Conservation (phyloP, 2,329 filamentous ascomycete genomes). For the Colletotrichum plurivorum region DNA sequence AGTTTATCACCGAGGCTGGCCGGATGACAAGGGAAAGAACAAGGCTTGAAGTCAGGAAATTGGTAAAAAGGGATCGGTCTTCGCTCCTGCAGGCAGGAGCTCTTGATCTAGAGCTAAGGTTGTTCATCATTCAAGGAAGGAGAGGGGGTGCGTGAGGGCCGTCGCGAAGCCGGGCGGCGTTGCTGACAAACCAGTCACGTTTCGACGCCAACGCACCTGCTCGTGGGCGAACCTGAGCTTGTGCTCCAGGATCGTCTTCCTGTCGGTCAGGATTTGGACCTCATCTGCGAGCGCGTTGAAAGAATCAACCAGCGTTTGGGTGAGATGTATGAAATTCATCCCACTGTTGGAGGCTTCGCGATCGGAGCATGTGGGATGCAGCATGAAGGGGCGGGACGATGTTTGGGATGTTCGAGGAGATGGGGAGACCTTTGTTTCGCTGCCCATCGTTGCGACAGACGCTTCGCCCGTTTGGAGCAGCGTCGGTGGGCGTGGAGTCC, state of each 20-base stretch:
- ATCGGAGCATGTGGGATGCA: slow-evolving; percentile 37
- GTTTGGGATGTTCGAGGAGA: slow-evolving; percentile 34
- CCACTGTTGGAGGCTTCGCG: slow-evolving; percentile 46
- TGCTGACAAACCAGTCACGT: slow-evolving; percentile 40
- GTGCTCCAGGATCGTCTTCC: slow-evolving; percentile 76
- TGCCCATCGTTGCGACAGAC: slow-evolving; percentile 34
- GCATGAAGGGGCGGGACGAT: slow-evolving; percentile 34
- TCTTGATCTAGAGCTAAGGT: slow-evolving; percentile 89
- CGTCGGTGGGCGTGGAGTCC: slow-evolving; percentile 31
- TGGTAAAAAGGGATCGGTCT: slow-evolving; percentile 72
- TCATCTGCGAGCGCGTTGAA: slow-evolving; percentile 76
- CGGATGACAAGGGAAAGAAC: slow-evolving; percentile 30
- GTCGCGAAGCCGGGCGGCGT: slow-evolving; percentile 24
- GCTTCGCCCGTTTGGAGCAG: slow-evolving; percentile 21
- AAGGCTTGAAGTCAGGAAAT: slow-evolving; percentile 55
- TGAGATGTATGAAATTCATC: slow-evolving; percentile 61
- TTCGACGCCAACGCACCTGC: slow-evolving; percentile 65
- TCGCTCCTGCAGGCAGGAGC: slow-evolving; percentile 66
- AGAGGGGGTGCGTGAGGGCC: slow-evolving; percentile 20
- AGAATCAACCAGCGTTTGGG: slow-evolving; percentile 73
- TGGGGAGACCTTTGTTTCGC: slow-evolving; percentile 37
- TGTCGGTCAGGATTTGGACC: slow-evolving; percentile 74
- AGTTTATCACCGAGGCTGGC: slow-evolving; percentile 12
- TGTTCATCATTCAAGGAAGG: slow-evolving; percentile 56
- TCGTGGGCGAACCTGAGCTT: slow-evolving; percentile 77